Evolutionary conservation across 768 basidiomycete genomes (phyloP), one percentile per base, ranked within the genome.

Genomic region (Aureoboletus auriporus): DNA sequence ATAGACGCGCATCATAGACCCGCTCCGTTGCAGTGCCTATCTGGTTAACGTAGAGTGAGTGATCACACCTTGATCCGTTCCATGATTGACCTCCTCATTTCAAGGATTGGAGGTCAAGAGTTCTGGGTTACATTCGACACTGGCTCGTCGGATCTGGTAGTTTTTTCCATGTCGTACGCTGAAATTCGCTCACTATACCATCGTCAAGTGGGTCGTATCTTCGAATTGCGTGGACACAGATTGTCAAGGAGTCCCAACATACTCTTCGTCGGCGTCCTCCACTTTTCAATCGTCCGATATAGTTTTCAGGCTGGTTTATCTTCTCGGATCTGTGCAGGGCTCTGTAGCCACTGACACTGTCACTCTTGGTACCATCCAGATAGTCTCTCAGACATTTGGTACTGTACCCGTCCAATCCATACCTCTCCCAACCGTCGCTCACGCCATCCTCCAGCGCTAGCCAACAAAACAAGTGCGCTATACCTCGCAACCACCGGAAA

Each of bases 81-180:
- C 27, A 39, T 26, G 31, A 23, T 23, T 23, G 28, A 20, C 31
- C 47, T 37, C 47, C 61, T 40, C 10, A 31, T 47, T 27, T 42
- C 8, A 47, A 78, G 74, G 30, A 62, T 77, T 39, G 75, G 74
- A 39, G 68, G 65, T 4, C 73, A 76, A 57, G 51, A 63, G 35
- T 72, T 80, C 48, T 66, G 67, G 58, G 66, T 74, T 17, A 71
- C 77, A 5, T 63, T 80, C 27, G 79, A 81, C 57, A 81, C 80
- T 8, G 80, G 80, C 41, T 82, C 79, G 4, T 73, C 81, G 1
- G 80, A 81, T 58, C 56, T 82, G 54, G 79, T 78, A 54, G 39
- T 57, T 30, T 43, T 44, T 46, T 51, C 37, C 40, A 31, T 29
- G 23, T 36, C 40, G 11, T 47, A 10, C 12, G 1, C 42, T 30